Evolutionary conservation across 2,329 filamentous ascomycete species (phyloP), one percentile per base, ranked within the genome.

Genomic region (Alternaria sp.): DNA sequence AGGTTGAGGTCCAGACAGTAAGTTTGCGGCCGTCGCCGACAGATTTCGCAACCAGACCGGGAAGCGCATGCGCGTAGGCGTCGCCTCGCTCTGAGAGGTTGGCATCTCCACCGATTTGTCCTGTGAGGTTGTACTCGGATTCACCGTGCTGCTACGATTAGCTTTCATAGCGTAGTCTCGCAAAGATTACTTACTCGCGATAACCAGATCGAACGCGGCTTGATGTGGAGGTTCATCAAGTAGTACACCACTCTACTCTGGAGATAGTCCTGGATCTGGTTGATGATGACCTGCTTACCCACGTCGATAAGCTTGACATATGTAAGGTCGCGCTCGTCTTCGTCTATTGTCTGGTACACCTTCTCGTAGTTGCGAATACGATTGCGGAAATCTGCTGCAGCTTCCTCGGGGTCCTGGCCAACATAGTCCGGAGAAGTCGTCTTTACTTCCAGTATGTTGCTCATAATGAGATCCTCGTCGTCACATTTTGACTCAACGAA

Each of bases 251-350:
- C 90, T 59, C 95, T 90, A 78, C 93, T 97, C 78, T 97, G 95
- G 28, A 99, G 85, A 76, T 99, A 99, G 80, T 99, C 95, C 76
- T 93, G 90, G 74, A 99, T 97, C 76, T 92, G 90, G 82, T 98
- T 99, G 86, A 99, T 98, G 74, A 98, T 95, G 76, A 98, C 94
- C 75, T 97, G 93, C 69, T 92, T 92, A 60, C 95, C 94, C 12
- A 98, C 93, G 74, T 99, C 90, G 85, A 98, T 96, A 76, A 99
- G 91, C 82, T 99, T 98, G 76, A 98, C 90, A 76, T 97, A 99
- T 38, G 95, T 97, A 72, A 95, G 88, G 70, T 94, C 85, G 69
- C 87, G 88, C 83, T 98, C 94, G 66, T 96, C 91, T 68, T 91
- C 91, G 69, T 96, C 92, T 72, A 99, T 92, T 2, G 93, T 94